Evolutionary conservation across 345 rosid species (phyloP).

Genomic region (Eucalyptus globulus): DNA sequence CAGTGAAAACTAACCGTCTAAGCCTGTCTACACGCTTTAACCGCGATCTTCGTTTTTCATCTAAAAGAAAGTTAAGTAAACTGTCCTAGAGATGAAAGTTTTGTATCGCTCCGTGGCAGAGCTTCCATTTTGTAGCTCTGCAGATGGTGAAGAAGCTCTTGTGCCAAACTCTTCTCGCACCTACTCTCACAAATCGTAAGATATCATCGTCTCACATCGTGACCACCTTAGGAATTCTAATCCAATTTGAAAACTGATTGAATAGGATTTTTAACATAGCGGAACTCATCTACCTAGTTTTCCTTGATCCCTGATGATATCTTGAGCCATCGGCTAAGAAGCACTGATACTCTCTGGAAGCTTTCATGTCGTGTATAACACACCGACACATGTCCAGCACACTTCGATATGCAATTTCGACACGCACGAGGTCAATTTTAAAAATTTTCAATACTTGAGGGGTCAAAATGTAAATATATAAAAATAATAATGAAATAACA

Average conservation of each 20-base stretch:
- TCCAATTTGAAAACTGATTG: not conserved
- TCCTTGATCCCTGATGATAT: not conserved
- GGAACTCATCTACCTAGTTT: not conserved
- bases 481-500: too few species aligned
- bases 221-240: not conserved
- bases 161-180: accelerated
- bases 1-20: not conserved
- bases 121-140: not conserved
- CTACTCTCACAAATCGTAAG: not conserved
- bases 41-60: not conserved
- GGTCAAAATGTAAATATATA: too few species aligned
- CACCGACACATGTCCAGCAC: too few species aligned
- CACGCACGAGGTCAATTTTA: too few species aligned
- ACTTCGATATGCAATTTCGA: too few species aligned
- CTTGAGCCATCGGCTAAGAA: not conserved
- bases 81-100: not conserved
- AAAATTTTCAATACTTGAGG: too few species aligned
- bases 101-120: not conserved
- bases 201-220: accelerated
- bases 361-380: too few species aligned
- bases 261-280: not conserved
- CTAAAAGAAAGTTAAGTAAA: not conserved
- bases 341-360: too few species aligned
- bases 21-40: not conserved
- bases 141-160: not conserved